phyloP scores from a whole-genome alignment of 345 rosid genomes.

The Gossypium raimondii region DNA sequence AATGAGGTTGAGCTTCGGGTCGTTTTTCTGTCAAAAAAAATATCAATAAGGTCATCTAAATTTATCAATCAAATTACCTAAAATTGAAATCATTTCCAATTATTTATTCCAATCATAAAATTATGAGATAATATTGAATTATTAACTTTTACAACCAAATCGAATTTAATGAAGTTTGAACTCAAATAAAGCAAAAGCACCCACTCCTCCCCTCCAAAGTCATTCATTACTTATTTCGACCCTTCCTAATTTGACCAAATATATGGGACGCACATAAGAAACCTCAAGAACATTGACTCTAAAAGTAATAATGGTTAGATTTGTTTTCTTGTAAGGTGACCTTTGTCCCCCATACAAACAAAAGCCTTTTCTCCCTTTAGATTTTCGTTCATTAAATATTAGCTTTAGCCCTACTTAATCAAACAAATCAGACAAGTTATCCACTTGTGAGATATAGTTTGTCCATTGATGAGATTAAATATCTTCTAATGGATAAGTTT shows the following conservation, averaged over 20 bases:
- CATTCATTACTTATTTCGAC: conserved; percentile 29
- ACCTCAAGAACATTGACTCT: conserved; percentile 8
- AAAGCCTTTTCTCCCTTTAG: neutral
- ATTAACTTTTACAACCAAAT: too few relatives aligned
- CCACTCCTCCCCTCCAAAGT: conserved; percentile 5
- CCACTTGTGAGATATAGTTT: neutral
- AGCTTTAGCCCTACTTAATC: conserved; percentile 21
- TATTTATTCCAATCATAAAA: too few relatives aligned
- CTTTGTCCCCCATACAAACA: conserved; percentile 18
- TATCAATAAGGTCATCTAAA: too few relatives aligned
- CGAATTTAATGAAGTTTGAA: too few relatives aligned
- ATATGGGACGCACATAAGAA: conserved; percentile 9
- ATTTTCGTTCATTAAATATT: neutral
- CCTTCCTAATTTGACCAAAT: conserved; percentile 16
- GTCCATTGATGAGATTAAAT: neutral
- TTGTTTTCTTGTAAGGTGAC: neutral
- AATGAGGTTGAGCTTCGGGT: too few relatives aligned
- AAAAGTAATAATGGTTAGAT: conserved; percentile 11
- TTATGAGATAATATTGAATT: too few relatives aligned
- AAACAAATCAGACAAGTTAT: conserved; percentile 11
- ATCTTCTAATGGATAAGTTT: conserved; percentile 21
- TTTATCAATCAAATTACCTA: too few relatives aligned
- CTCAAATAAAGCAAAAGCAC: conserved; percentile 14
- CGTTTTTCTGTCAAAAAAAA: too few relatives aligned
- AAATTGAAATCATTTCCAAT: too few relatives aligned